Base-by-base conservation (phyloP, 2,329 filamentous ascomycete genomes). In the Parastagonospora nodorum region DNA sequence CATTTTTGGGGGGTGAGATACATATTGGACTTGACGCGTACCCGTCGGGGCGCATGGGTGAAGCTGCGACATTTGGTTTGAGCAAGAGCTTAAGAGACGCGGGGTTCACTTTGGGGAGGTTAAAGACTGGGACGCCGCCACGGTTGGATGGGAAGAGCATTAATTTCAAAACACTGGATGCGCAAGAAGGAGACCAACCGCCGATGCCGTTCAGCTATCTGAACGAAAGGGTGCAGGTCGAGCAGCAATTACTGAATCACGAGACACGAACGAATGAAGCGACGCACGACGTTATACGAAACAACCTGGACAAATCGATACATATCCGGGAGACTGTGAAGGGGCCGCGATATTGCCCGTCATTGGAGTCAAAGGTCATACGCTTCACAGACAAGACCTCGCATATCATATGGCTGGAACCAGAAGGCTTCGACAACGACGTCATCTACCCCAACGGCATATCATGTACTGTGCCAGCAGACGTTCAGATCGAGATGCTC, bases 81-180 rank as follows among this genome's bases (percentile, higher is more conserved):
- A 97, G 92, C 79, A 94, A 92, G 69, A 97, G 92, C 4, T 79
- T 99, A 36, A 84, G 83, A 53, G 89, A 93, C 45, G 92, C 93
- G 1, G 94, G 94, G 1, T 97, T 99, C 69, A 83, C 88, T 63
- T 78, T 99, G 12, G 94, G 94, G 27, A 85, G 94, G 53, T 75
- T 99, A 45, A 99, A 99, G 81, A 99, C 94, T 0, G 94, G 94
- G 11, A 99, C 94, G 5, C 94, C 94, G 7, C 94, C 94, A 16
- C 86, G 94, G 24, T 79, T 99, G 48, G 89, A 92, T 61, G 86
- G 84, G 56, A 86, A 85, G 48, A 90, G 88, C 32, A 97, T 99
- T 69, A 82, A 97, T 62, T 97, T 89, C 69, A 76, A 81, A 2
- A 73, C 80, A 0, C 78, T 97, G 4, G 84, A 92, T 48, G 77